Evolutionary conservation across 1,139 yeast genomes (phyloP), one percentile per base, ranked within the genome.

Genomic region (Pichia sp.): DNA sequence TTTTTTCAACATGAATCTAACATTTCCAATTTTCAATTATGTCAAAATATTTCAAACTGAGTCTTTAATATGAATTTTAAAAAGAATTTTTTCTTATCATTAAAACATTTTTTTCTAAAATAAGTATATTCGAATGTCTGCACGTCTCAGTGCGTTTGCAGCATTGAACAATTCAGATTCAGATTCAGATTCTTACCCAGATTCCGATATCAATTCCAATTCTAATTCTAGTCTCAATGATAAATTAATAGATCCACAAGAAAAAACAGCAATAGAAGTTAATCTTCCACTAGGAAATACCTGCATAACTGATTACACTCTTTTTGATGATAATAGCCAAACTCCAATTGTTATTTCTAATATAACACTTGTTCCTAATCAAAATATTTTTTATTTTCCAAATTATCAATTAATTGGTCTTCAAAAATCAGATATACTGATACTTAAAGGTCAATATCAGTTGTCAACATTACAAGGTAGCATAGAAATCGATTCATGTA

Each of bases 381-480:
- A 39, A 11, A 50, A 48, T 32, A 25, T 73, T 29, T 57, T 71
- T 2, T 65, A 61, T 43, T 60, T 61, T 1, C 64, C 65, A 1
- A 58, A 65, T 7, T 59, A 66, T 40, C 65, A 73, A 1, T 54
- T 66, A 5, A 47, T 79, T 29, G 83, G 79, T 0, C 64, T 82
- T 27, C 67, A 67, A 44, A 59, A 61, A 3, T 66, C 68, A 40
- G 85, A 86, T 57, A 68, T 66, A 37, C 55, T 86, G 3, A 65
- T 79, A 34, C 51, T 86, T 2, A 71, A 74, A 41, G 96, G 96
- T 0, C 81, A 78, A 54, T 83, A 75, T 57, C 60, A 56, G 7
- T 45, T 86, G 29, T 66, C 68, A 6, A 69, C 86, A 0, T 71
- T 76, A 46, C 69, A 78, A 57, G 96, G 96, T 18, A 78, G 82